Evolutionary conservation across 2,329 filamentous ascomycete genomes (phyloP).

Genomic region (Metarhizium robertsii): DNA sequence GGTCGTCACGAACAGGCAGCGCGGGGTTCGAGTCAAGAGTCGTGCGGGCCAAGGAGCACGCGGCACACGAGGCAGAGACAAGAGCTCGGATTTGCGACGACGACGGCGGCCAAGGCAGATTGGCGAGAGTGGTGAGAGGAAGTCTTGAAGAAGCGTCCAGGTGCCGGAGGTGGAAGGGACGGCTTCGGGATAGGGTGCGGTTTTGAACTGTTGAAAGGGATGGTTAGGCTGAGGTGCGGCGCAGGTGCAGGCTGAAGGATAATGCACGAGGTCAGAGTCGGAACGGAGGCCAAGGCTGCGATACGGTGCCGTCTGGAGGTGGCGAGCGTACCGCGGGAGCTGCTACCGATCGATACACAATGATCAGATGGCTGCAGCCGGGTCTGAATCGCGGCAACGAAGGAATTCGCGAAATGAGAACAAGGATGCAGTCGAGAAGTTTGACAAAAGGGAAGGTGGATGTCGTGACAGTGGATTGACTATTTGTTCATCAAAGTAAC

Average conservation of each 20-base stretch:
- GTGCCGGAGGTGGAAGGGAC: not conserved
- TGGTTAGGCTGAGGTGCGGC: not conserved
- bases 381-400: not conserved
- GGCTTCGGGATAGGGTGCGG: not conserved
- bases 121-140: not conserved
- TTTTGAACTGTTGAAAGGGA: not conserved
- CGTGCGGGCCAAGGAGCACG: not conserved
- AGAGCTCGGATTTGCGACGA: not conserved
- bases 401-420: not conserved
- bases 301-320: not conserved
- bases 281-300: not conserved
- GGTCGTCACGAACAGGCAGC: not conserved
- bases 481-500: too few species aligned
- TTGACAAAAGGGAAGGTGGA: not conserved
- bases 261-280: not conserved
- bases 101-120: not conserved
- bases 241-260: not conserved
- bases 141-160: not conserved
- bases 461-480: not conserved
- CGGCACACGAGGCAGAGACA: too few species aligned
- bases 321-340: not conserved
- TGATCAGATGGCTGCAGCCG: not conserved
- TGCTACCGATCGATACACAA: not conserved
- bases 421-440: not conserved
- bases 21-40: slow-evolving; percentile 4